These are phyloP conservation scores for Coprinopsis strossmayeri DNA, from an alignment of 768 basidiomycete species.

Conservation along the genomic window DNA sequence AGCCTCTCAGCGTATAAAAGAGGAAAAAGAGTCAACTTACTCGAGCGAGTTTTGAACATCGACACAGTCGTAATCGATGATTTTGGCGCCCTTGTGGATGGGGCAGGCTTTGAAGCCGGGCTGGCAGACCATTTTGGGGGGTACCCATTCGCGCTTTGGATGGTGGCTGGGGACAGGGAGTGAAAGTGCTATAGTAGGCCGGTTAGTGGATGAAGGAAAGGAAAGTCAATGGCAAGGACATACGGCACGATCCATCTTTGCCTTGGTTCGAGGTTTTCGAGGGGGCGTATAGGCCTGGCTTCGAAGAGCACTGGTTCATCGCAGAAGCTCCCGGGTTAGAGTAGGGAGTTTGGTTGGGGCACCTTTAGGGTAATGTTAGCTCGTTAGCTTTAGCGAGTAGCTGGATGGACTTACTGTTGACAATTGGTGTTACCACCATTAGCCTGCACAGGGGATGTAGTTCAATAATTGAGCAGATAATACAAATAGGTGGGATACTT, in stretches of 20 bases:
- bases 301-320: conserved; percentile 15
- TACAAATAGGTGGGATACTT: not conserved
- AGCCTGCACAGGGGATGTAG: conserved; percentile 5
- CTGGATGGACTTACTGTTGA: conserved; percentile 14
- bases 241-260: conserved; percentile 16
- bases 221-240: conserved; percentile 3
- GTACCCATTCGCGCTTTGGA: conserved; percentile 3
- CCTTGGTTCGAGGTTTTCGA: conserved; percentile 13
- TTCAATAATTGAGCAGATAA: not conserved
- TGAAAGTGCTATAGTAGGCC: not conserved
- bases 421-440: conserved; percentile 19
- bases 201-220: not conserved
- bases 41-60: conserved; percentile 20
- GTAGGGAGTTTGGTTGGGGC: conserved; percentile 20
- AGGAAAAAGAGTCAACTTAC: no score
- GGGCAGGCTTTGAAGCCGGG: conserved; percentile 20
- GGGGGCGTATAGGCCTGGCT: conserved; percentile 13
- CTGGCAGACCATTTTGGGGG: conserved; percentile 5
- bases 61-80: conserved; percentile 18
- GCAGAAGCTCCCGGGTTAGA: conserved; percentile 18
- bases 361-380: conserved; percentile 10
- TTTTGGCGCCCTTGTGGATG: conserved; percentile 12
- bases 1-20: no score
- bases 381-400: not conserved
- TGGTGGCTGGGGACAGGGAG: not conserved